A percentile compares a stretch with the other conserved stretches of the same genome.
Conservation (phyloP, 2,329 filamentous ascomycete genomes). For the Mariannaea elegans region DNA sequence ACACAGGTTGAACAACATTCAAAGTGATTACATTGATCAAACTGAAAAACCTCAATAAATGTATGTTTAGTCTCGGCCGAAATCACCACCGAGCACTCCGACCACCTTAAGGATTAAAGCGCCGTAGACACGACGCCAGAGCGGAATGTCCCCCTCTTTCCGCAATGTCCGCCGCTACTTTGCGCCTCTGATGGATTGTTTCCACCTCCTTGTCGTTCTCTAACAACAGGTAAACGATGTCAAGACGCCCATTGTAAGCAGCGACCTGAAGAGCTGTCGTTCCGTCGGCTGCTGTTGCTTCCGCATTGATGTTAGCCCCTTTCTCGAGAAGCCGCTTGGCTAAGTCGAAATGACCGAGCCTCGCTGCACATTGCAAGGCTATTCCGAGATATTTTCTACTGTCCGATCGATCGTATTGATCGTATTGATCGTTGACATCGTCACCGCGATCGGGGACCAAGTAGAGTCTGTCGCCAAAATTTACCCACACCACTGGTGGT, state of each 20-base stretch:
- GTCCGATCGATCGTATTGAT: too few species aligned
- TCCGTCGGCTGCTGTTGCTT: fast-evolving
- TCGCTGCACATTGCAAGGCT: constrained; percentile 1
- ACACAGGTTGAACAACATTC: too few species aligned
- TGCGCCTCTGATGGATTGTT: not conserved
- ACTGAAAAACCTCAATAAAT: too few species aligned
- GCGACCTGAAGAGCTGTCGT: constrained; percentile 10
- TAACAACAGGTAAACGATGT: constrained; percentile 17
- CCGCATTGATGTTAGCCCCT: not conserved
- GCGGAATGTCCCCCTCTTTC: not conserved
- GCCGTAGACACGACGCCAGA: not conserved
- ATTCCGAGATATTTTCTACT: fast-evolving
- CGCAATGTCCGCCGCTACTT: not conserved
- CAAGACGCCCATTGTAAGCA: constrained; percentile 10
- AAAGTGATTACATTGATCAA: too few species aligned
- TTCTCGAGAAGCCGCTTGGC: constrained; percentile 1
- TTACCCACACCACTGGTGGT: not conserved
- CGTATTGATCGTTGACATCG: constrained; percentile 44
- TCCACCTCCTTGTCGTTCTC: constrained; percentile 16
- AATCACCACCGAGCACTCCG: too few species aligned
- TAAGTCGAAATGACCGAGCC: not conserved
- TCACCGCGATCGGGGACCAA: constrained; percentile 39
- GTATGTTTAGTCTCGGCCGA: too few species aligned
- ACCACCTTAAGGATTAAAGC: too few species aligned
- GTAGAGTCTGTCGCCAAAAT: not conserved